Conservation (phyloP, 495 filamentous ascomycete genomes). For the Extremus antarcticus region DNA sequence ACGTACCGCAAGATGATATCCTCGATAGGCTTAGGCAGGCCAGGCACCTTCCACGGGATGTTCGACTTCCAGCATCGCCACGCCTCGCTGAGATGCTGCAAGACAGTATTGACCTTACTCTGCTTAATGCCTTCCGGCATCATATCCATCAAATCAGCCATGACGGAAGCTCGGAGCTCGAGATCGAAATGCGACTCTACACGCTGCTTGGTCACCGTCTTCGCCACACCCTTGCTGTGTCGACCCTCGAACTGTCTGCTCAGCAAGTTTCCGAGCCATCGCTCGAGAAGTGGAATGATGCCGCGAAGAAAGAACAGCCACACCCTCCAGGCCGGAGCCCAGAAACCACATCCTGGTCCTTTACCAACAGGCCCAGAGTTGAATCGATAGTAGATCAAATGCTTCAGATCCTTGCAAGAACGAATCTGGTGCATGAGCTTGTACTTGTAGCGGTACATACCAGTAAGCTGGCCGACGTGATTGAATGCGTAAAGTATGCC, state of each 20-base stretch:
- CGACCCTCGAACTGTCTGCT: slow-evolving; percentile 97
- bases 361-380: slow-evolving; percentile 97
- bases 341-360: slow-evolving; percentile 96
- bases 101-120: slow-evolving; percentile 96
- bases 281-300: slow-evolving; percentile 90
- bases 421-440: slow-evolving; percentile 99
- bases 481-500: slow-evolving; percentile 99
- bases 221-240: slow-evolving; percentile 98
- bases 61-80: slow-evolving; percentile 99
- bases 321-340: slow-evolving; percentile 97
- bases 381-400: slow-evolving; percentile 98
- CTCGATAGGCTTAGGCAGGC: slow-evolving; percentile 90
- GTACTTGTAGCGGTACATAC: slow-evolving; percentile 99
- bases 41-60: slow-evolving; percentile 98
- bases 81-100: slow-evolving; percentile 94
- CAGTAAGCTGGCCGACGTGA: slow-evolving; percentile 95
- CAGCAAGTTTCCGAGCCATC: slow-evolving; percentile 95
- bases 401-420: slow-evolving; percentile 98
- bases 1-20: slow-evolving; percentile 98
- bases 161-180: slow-evolving; percentile 93
- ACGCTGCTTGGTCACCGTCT: slow-evolving; percentile 98
- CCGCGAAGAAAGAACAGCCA: slow-evolving; percentile 99
- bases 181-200: slow-evolving; percentile 99
- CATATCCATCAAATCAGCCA: slow-evolving; percentile 99
- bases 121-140: slow-evolving; percentile 99